A percentile compares a stretch with the other conserved stretches of the same genome.
Evolutionary conservation across 306 rosid species (phyloP).

Genomic region (Mimosa bimucronata): DNA sequence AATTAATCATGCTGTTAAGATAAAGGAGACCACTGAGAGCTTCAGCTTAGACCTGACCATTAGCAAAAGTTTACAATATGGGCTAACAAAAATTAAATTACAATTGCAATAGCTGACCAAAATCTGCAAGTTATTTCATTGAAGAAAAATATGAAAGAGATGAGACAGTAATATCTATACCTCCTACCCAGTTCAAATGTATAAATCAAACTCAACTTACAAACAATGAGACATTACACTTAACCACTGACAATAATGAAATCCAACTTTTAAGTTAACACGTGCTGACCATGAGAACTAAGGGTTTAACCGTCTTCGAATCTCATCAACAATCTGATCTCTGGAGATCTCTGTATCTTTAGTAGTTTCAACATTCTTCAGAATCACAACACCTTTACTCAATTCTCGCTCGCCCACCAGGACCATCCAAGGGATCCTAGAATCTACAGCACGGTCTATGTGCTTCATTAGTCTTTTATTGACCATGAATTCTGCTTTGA

Average conservation of each 20-base stretch:
- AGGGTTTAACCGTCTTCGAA: conserved; percentile 50
- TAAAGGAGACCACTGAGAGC: not conserved
- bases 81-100: not conserved
- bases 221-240: not conserved
- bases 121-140: not conserved
- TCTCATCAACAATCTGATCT: conserved; percentile 63
- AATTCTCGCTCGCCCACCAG: conserved; percentile 72
- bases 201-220: not conserved
- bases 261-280: not conserved
- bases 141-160: not conserved
- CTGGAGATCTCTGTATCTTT: conserved; percentile 52
- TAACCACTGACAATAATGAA: not conserved
- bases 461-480: conserved; percentile 67
- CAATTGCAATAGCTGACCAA: not conserved
- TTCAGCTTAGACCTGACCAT: not conserved
- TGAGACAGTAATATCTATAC: not conserved
- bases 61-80: not conserved
- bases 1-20: not conserved
- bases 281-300: conserved; percentile 14
- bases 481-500: conserved; percentile 68
- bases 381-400: conserved; percentile 63
- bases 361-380: conserved; percentile 56
- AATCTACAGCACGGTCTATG: conserved; percentile 74
- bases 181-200: not conserved
- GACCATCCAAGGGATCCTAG: conserved; percentile 87